These are phyloP conservation scores for Ricinus communis DNA, from an alignment of 345 rosid species.

Conservation along the genomic window DNA sequence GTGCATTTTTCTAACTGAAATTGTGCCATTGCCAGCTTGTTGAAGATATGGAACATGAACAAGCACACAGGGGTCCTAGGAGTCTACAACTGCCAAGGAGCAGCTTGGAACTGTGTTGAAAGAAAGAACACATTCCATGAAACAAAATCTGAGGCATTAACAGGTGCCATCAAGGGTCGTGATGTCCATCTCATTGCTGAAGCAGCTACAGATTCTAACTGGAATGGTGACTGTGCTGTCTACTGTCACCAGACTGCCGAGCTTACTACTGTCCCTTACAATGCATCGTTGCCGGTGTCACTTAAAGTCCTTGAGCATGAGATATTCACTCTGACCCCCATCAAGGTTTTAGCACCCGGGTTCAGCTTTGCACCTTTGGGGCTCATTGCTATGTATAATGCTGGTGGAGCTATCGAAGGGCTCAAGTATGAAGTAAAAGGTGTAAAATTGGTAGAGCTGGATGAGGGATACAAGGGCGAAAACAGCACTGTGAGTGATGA, in stretches of 20 bases:
- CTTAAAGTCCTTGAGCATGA: conserved; percentile 71
- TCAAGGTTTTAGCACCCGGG: conserved; percentile 49
- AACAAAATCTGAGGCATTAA: conserved; percentile 47
- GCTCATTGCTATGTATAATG: conserved; percentile 75
- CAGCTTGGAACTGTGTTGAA: conserved; percentile 76
- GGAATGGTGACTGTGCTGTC: conserved; percentile 68
- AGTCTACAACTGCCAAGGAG: conserved; percentile 96
- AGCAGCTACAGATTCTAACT: conserved; percentile 58
- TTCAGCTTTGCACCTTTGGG: conserved; percentile 77
- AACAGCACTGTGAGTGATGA: neutral
- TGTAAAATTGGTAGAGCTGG: conserved; percentile 20
- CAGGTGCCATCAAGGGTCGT: conserved; percentile 57
- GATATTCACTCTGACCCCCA: conserved; percentile 62
- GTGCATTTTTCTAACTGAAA: neutral
- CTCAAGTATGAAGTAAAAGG: conserved; percentile 50
- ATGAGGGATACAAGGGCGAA: conserved; percentile 20
- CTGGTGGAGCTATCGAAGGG: conserved; percentile 81
- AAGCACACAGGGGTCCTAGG: conserved; percentile 89
- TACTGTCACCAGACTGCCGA: conserved; percentile 56
- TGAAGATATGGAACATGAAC: conserved; percentile 99
- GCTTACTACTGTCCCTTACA: conserved; percentile 53
- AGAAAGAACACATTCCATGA: conserved; percentile 77
- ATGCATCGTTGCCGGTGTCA: conserved; percentile 68
- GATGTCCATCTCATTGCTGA: conserved; percentile 80
- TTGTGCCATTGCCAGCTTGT: conserved; percentile 54